Evolutionary conservation across 192 early-diverging fungal species (phyloP).

Genomic region (Entomortierella parvispora): DNA sequence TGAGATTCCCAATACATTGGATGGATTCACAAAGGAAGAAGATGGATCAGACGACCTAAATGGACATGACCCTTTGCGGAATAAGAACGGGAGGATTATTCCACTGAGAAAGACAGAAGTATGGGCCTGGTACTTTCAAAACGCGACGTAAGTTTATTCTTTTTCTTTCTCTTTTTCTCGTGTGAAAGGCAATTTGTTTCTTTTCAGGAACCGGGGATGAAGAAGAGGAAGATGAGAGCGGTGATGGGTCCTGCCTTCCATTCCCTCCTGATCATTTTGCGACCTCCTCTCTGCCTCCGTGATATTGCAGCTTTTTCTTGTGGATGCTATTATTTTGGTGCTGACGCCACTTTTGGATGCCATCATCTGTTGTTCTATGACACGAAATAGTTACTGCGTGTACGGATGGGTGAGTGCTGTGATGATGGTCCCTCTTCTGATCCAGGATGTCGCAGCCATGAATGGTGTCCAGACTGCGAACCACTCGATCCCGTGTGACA

Average conservation of each 20-base stretch:
- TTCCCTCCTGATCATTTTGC: background rate
- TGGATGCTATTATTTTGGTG: background rate
- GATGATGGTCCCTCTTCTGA: conserved; percentile 36
- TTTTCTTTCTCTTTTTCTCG: background rate
- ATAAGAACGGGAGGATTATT: background rate
- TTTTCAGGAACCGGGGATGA: background rate
- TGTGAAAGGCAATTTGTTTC: no score
- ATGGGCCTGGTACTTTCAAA: conserved; percentile 46
- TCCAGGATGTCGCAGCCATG: conserved; percentile 32
- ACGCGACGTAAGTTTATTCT: conserved; percentile 33
- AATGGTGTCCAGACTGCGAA: conserved; percentile 29
- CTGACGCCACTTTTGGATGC: background rate
- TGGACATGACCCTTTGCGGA: background rate
- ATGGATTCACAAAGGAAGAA: no score
- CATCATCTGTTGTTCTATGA: conserved; percentile 4
- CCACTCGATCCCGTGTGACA: conserved; percentile 26
- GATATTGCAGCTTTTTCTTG: background rate
- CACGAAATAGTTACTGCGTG: conserved; percentile 24
- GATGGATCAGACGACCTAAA: no score
- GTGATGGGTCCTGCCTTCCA: background rate
- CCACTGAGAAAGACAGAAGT: conserved; percentile 32
- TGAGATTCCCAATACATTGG: no score
- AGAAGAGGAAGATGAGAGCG: background rate
- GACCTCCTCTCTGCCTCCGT: background rate
- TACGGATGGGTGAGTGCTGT: conserved; percentile 48